A percentile compares a stretch with the other conserved stretches of the same genome.
phyloP scores from a whole-genome alignment of 306 rosid genomes.

The Hippophae gyantsensis region DNA sequence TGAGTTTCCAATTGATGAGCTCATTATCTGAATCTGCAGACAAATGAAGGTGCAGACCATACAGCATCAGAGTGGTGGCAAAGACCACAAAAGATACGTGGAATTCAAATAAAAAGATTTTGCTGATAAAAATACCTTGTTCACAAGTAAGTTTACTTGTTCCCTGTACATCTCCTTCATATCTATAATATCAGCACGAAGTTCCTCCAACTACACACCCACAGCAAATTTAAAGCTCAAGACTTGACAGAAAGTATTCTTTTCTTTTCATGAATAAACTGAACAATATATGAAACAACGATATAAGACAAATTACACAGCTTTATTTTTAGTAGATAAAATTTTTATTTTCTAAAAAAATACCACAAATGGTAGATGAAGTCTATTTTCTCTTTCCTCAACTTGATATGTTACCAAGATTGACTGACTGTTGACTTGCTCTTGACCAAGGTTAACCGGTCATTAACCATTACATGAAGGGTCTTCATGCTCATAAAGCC shows the following conservation, averaged over 20 bases:
- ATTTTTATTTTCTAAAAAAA: too few species aligned
- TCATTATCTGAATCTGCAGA: conserved; percentile 34
- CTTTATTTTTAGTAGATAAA: too few species aligned
- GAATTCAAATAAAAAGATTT: background rate
- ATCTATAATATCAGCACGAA: conserved; percentile 94
- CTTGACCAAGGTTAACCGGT: too few species aligned
- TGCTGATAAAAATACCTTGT: conserved; percentile 41
- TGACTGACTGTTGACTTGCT: too few species aligned
- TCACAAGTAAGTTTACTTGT: conserved; percentile 94
- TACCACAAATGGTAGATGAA: too few species aligned
- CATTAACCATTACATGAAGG: too few species aligned
- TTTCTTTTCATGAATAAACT: background rate
- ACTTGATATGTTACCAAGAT: too few species aligned
- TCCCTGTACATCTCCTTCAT: conserved; percentile 99
- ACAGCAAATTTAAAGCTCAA: conserved; percentile 24
- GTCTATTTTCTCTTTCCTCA: too few species aligned
- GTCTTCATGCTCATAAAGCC: too few species aligned
- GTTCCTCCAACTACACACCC: conserved; percentile 82
- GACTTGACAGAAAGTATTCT: conserved; percentile 5
- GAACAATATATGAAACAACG: background rate
- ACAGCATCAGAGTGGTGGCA: background rate
- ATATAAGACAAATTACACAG: too few species aligned
- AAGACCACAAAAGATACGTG: background rate
- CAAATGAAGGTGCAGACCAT: background rate
- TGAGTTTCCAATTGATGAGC: conserved; percentile 18